phyloP scores from a whole-genome alignment of 108 stramenopile species.

The Nannochloropsis gaditana region DNA sequence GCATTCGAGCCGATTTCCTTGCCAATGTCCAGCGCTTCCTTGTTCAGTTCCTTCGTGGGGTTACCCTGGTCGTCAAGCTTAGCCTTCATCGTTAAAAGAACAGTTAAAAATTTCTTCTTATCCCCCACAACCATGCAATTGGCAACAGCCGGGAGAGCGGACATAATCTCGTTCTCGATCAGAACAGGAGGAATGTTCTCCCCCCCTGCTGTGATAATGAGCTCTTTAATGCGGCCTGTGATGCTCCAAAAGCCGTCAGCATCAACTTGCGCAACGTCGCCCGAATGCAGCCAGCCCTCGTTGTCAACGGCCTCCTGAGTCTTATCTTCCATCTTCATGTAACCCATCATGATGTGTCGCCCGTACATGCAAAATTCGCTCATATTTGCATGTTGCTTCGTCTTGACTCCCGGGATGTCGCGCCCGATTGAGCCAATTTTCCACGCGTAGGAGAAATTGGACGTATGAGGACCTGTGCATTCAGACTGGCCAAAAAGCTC shows the following conservation, averaged over 20 bases:
- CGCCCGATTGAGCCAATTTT: constrained; percentile 48
- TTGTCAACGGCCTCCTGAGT: constrained; percentile 78
- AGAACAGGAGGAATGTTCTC: constrained; percentile 67
- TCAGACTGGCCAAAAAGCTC: constrained; percentile 68
- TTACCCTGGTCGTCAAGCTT: neutral
- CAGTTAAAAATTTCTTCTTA: neutral
- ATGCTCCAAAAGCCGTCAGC: constrained; percentile 76
- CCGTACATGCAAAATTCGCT: constrained; percentile 65
- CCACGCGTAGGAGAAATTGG: constrained; percentile 53
- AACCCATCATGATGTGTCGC: constrained; percentile 71
- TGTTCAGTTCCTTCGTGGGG: neutral
- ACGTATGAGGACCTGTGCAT: constrained; percentile 64
- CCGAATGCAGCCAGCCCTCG: constrained; percentile 91
- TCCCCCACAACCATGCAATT: constrained; percentile 61
- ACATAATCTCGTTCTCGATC: constrained; percentile 64
- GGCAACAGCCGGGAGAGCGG: constrained; percentile 50
- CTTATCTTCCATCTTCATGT: constrained; percentile 64
- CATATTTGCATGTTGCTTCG: constrained; percentile 31
- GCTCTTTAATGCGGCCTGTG: constrained; percentile 73
- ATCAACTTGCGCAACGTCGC: constrained; percentile 90
- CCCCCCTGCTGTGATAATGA: constrained; percentile 78
- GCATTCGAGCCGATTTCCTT: neutral
- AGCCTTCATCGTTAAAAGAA: neutral
- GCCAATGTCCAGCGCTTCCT: neutral
- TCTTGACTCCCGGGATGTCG: constrained; percentile 20